These are phyloP conservation scores for Arthrinium phaeospermum DNA, from an alignment of 2,329 filamentous ascomycete genomes.

Conservation along the genomic window DNA sequence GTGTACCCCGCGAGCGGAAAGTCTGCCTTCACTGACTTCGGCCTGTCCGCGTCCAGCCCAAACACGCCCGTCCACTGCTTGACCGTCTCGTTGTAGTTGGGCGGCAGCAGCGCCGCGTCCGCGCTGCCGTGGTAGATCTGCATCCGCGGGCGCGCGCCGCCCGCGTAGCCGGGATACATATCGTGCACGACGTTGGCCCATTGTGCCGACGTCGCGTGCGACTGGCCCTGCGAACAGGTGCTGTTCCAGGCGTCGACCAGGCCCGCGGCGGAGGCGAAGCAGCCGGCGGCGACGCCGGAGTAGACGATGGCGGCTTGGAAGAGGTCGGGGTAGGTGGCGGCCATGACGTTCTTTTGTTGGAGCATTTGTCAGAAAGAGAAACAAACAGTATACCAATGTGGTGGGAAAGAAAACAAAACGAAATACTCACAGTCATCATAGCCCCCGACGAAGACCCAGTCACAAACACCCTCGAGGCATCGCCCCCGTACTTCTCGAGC, in stretches of 20 bases:
- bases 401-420: not conserved
- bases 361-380: not conserved
- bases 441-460: constrained; percentile 53
- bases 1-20: constrained; percentile 24
- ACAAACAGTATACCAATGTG: not conserved
- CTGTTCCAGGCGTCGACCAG: constrained; percentile 51
- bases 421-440: constrained; percentile 48
- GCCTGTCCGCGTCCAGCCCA: constrained; percentile 28
- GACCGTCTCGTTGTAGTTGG: constrained; percentile 35
- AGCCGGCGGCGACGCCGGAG: constrained; percentile 50
- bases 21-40: constrained; percentile 13
- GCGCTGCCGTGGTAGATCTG: constrained; percentile 36
- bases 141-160: constrained; percentile 37
- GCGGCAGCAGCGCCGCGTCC: constrained; percentile 33
- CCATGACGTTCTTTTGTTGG: constrained; percentile 44
- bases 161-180: constrained; percentile 40
- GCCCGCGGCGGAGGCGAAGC: constrained; percentile 46
- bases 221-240: constrained; percentile 53
- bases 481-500: constrained; percentile 55
- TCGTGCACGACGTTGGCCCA: constrained; percentile 53
- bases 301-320: constrained; percentile 51
- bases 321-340: constrained; percentile 51
- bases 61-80: constrained; percentile 44
- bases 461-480: constrained; percentile 56
- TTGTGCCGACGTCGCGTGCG: constrained; percentile 46